Conservation (phyloP, 805 yeast genomes). For the Candida glaebosa region DNA sequence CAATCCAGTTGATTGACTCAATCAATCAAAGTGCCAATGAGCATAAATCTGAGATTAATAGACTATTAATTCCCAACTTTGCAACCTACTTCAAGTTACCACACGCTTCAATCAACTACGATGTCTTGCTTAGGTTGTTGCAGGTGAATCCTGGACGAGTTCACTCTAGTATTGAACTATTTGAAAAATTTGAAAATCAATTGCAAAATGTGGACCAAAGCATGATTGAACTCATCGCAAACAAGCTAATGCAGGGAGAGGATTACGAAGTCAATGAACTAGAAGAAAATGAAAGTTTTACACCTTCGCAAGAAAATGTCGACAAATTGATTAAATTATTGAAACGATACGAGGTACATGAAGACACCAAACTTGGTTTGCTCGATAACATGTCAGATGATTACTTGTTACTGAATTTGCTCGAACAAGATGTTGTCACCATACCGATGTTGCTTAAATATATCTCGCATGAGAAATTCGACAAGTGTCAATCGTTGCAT, state of each 20-base stretch:
- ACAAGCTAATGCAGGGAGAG: slow-evolving; percentile 6
- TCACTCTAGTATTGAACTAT: slow-evolving; percentile 46
- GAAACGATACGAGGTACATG: slow-evolving; percentile 1
- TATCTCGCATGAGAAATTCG: slow-evolving; percentile 2
- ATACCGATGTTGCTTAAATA: background rate
- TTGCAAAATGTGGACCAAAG: slow-evolving; percentile 1
- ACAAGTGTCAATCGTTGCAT: background rate
- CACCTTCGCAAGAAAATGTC: slow-evolving; percentile 1
- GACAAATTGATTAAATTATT: slow-evolving; percentile 3
- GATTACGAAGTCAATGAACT: slow-evolving; percentile 13
- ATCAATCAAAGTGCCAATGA: slow-evolving; percentile 10
- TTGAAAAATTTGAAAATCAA: slow-evolving; percentile 20
- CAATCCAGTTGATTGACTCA: slow-evolving; percentile 11
- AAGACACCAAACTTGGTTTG: background rate
- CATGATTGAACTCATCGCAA: slow-evolving; percentile 6
- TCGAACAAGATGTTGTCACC: background rate
- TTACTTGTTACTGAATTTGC: background rate
- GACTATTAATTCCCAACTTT: slow-evolving; percentile 21
- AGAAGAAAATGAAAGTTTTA: slow-evolving; percentile 5
- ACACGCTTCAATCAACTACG: slow-evolving; percentile 13
- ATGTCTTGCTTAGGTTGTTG: slow-evolving; percentile 24
- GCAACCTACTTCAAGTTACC: slow-evolving; percentile 26
- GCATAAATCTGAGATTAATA: slow-evolving; percentile 13
- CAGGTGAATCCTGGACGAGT: slow-evolving; percentile 53
- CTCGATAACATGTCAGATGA: slow-evolving; percentile 1